phyloP scores from a whole-genome alignment of 306 rosid genomes.

The Cyamopsis tetragonoloba region DNA sequence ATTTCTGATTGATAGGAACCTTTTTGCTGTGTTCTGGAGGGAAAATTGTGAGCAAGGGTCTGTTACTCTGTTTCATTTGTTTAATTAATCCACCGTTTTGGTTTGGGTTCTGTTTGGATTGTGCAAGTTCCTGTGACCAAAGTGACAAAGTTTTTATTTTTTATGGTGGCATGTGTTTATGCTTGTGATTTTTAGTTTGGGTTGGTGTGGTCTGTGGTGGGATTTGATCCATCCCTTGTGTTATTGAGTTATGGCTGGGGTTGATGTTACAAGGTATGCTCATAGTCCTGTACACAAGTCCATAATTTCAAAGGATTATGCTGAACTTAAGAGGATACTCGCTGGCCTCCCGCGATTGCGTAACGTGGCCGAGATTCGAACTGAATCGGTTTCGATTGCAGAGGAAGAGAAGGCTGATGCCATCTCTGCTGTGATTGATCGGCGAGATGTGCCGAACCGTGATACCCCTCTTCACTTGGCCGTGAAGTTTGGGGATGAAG shows the following conservation, averaged over 20 bases:
- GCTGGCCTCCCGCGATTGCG: constrained; percentile 60
- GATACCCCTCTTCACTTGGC: constrained; percentile 96
- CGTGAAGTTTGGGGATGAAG: constrained; percentile 77
- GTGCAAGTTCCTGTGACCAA: constrained; percentile 2
- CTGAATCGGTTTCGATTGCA: constrained; percentile 56
- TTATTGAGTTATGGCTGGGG: constrained; percentile 71
- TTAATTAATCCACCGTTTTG: constrained; percentile 26
- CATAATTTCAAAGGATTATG: constrained; percentile 67
- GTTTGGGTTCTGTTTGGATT: constrained; percentile 26
- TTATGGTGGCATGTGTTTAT: constrained; percentile 28
- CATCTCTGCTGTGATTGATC: constrained; percentile 69
- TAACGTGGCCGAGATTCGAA: constrained; percentile 61
- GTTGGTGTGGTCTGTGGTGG: constrained; percentile 31
- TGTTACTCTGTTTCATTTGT: no score
- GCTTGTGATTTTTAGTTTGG: constrained; percentile 38
- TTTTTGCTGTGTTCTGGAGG: constrained; percentile 24
- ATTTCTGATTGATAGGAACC: constrained; percentile 29
- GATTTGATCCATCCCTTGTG: constrained; percentile 4
- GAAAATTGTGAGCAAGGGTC: constrained; percentile 32
- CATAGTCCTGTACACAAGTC: constrained; percentile 96
- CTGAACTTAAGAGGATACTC: constrained; percentile 59
- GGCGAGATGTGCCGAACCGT: constrained; percentile 86
- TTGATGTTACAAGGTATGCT: constrained; percentile 61
- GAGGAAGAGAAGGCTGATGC: constrained; percentile 95
- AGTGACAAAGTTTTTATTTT: constrained; percentile 28